Conservation (phyloP, 345 rosid genomes). For the Combretum micranthum region DNA sequence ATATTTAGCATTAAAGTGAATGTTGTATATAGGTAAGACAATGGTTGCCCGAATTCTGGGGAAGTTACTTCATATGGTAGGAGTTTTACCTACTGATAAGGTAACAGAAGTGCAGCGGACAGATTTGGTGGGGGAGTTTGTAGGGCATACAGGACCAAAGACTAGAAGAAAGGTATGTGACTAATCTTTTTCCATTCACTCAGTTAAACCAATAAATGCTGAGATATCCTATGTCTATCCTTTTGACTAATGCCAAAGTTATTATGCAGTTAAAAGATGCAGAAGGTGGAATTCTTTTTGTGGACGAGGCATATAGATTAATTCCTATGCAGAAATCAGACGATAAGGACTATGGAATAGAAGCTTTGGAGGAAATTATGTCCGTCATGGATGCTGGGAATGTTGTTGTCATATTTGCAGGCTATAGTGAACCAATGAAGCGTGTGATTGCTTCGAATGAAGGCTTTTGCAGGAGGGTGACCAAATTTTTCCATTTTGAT, state of each 20-base stretch:
- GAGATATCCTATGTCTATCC: too few species aligned
- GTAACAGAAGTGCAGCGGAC: conserved; percentile 52
- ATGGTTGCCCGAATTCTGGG: conserved; percentile 97
- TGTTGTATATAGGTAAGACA: conserved; percentile 64
- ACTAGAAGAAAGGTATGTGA: conserved; percentile 75
- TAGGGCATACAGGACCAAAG: conserved; percentile 97
- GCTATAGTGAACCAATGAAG: conserved; percentile 96
- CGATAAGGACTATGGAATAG: conserved; percentile 93
- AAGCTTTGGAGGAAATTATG: conserved; percentile 97
- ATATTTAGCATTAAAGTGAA: neutral
- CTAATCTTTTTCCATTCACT: neutral
- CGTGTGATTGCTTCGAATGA: conserved; percentile 89
- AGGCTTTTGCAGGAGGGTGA: conserved; percentile 96
- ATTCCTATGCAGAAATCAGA: conserved; percentile 94
- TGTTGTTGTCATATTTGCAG: conserved; percentile 87
- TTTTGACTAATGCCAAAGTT: neutral
- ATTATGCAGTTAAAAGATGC: conserved; percentile 78
- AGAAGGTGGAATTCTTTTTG: conserved; percentile 97
- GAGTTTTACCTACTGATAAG: conserved; percentile 74
- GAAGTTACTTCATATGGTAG: conserved; percentile 81
- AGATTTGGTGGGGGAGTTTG: conserved; percentile 98
- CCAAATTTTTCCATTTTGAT: conserved; percentile 75
- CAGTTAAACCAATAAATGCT: neutral
- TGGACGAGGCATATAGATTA: conserved; percentile 90
- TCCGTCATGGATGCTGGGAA: conserved; percentile 92